Base-by-base conservation (phyloP, 2,329 filamentous ascomycete genomes). In the Arthrobotrys entomopaga region DNA sequence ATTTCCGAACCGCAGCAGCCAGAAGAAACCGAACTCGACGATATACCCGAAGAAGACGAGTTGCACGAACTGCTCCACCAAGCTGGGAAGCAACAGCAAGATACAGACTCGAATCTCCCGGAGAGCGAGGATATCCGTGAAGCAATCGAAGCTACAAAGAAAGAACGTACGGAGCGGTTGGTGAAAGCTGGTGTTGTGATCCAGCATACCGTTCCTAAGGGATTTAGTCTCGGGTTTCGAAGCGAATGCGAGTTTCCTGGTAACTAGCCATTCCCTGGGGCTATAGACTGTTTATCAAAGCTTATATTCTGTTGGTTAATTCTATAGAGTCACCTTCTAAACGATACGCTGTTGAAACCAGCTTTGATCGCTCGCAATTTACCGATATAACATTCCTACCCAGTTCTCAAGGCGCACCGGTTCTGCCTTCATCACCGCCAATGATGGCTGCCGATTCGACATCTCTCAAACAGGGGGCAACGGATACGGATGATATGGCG, bases 201-300 rank as follows among this genome's bases (percentile, higher is more conserved):
- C 59, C 84, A 85, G 64, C 83, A 87, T 77, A 81, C 85, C 64
- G 82, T 81, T 66, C 86, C 84, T 83, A 82, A 82, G 50, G 76
- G 82, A 8, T 77, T 77, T 42, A 84, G 86, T 43, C 60, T 76
- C 16, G 80, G 81, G 15, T 86, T 86, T 77, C 80, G 81, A 69
- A 86, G 84, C 76, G 85, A 86, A 67, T 82, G 81, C 56, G 82
- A 84, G 70, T 77, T 80, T 71, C 75, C 77, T 59, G 77, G 79
- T 75, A 79, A 5, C 2, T 48, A 20, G 15, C 15, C 16, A 26
- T 20, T n/a, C 48, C 11, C 54, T 38, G 22, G 0, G 24, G 22
- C 24, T 50, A 34, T 50, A 16, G 15, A 46, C n/a, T 46, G 42
- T 13, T 46, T 10, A 15, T 4, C 42, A 6, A 8, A 22, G n/a